A percentile compares a stretch with the other conserved stretches of the same genome.
phyloP scores from a whole-genome alignment of 768 basidiomycete species.

The Collybiopsis luxurians region DNA sequence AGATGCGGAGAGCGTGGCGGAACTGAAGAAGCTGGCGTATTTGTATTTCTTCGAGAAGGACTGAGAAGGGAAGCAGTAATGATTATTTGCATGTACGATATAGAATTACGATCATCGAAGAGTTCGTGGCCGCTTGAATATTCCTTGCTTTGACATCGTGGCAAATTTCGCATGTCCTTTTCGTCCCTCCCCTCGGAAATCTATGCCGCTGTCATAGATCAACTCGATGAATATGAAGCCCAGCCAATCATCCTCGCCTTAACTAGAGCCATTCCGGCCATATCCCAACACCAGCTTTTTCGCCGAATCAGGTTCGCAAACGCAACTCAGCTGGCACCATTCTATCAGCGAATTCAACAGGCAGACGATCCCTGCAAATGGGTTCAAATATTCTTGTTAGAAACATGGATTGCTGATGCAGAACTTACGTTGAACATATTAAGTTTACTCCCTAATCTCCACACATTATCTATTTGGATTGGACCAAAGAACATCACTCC shows the following conservation, averaged over 20 bases:
- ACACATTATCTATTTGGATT: slow-evolving; percentile 57
- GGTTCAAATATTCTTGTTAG: slow-evolving; percentile 49
- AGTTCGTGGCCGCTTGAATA: too few relatives aligned
- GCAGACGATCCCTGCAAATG: slow-evolving; percentile 26
- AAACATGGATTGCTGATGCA: slow-evolving; percentile 72
- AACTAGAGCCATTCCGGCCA: slow-evolving; percentile 57
- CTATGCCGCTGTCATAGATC: not conserved
- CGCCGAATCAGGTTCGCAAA: slow-evolving; percentile 49
- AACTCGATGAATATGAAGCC: not conserved
- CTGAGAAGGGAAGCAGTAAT: too few relatives aligned
- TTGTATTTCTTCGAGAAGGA: slow-evolving; percentile 90
- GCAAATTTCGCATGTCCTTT: too few relatives aligned
- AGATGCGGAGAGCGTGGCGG: slow-evolving; percentile 76
- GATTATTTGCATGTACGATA: too few relatives aligned
- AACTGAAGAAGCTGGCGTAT: slow-evolving; percentile 84
- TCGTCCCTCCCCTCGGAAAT: not conserved
- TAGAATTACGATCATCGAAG: too few relatives aligned
- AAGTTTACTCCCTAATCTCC: slow-evolving; percentile 48
- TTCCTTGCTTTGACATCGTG: not conserved
- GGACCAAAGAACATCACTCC: slow-evolving; percentile 77
- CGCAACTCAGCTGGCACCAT: slow-evolving; percentile 48
- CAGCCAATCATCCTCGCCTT: slow-evolving; percentile 49
- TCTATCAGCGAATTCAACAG: slow-evolving; percentile 54
- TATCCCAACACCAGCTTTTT: slow-evolving; percentile 60
- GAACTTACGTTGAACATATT: slow-evolving; percentile 74